A percentile compares a stretch with the other conserved stretches of the same genome.
Evolutionary conservation across 139 green algal species (phyloP).

Genomic region (Micromonas pusilla): DNA sequence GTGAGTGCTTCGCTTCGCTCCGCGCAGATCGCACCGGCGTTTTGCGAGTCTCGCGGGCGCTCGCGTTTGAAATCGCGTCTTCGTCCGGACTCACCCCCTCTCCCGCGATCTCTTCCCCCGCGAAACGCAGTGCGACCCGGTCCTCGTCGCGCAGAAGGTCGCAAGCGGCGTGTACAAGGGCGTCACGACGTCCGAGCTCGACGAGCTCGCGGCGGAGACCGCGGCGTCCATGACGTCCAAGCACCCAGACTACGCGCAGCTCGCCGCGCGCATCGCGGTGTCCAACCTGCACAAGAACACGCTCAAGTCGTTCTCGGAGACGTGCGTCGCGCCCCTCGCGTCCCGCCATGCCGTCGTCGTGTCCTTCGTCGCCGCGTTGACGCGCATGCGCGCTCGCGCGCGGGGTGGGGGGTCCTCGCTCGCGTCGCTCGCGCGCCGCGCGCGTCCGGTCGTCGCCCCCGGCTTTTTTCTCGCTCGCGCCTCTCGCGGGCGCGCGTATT

Average conservation of each 20-base stretch:
- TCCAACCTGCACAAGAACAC: slow-evolving; percentile 99
- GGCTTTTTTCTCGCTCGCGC: too few relatives aligned
- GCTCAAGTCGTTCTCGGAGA: slow-evolving; percentile 88
- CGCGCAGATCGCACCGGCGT: too few relatives aligned
- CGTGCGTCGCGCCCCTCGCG: slow-evolving; percentile 26
- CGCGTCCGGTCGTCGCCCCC: not conserved
- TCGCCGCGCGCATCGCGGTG: slow-evolving; percentile 89
- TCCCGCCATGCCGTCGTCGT: too few relatives aligned
- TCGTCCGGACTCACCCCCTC: too few relatives aligned
- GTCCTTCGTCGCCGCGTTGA: too few relatives aligned
- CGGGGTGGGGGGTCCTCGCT: not conserved
- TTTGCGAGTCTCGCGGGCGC: slow-evolving; percentile 80
- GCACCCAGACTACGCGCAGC: slow-evolving; percentile 91
- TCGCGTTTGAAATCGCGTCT: not conserved
- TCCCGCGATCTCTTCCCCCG: not conserved
- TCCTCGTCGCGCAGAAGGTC: slow-evolving; percentile 96
- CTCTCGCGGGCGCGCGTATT: too few relatives aligned
- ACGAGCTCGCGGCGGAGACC: slow-evolving; percentile 97
- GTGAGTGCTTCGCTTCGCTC: too few relatives aligned
- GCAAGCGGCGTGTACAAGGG: slow-evolving; percentile 89
- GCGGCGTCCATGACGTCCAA: slow-evolving; percentile 91
- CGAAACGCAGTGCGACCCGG: slow-evolving; percentile 51
- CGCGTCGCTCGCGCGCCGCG: not conserved
- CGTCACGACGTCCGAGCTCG: slow-evolving; percentile 92
- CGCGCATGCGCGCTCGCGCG: not conserved